These are phyloP conservation scores for Corymbia citriodora DNA, from an alignment of 441 rosid species.

Conservation along the genomic window DNA sequence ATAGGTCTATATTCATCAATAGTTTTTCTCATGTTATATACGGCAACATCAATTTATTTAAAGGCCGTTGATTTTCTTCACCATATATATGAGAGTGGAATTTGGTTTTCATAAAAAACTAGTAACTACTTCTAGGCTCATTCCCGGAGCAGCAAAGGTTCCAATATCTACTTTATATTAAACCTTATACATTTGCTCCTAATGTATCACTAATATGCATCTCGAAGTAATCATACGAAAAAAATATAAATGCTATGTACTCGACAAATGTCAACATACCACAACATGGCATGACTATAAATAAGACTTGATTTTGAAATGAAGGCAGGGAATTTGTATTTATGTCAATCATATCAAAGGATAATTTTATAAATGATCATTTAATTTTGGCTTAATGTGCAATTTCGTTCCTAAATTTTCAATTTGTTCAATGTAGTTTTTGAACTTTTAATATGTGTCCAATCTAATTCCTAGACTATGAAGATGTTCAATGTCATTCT, in stretches of 20 bases:
- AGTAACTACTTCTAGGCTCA: not conserved
- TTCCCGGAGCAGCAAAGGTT: not conserved
- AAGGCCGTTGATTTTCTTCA: not conserved
- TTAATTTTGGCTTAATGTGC: not conserved
- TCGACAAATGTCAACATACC: not conserved
- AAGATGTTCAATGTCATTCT: not conserved
- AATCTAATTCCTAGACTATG: not conserved
- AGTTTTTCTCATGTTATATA: not conserved
- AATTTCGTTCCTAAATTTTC: not conserved
- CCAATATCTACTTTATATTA: not conserved
- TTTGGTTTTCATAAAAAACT: not conserved
- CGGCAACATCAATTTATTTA: not conserved
- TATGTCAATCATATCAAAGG: not conserved
- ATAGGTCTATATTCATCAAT: not conserved
- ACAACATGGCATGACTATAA: not conserved
- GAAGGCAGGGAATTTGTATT: not conserved
- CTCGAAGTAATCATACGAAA: not conserved
- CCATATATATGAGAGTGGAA: not conserved
- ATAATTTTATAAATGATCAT: not conserved
- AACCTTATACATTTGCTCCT: not conserved
- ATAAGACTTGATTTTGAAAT: not conserved
- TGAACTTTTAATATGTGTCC: not conserved
- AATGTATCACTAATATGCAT: not conserved
- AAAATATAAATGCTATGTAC: not conserved
- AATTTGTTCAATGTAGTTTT: not conserved